A percentile compares a stretch with the other conserved stretches of the same genome.
phyloP scores from a whole-genome alignment of 345 rosid species.

The Laguncularia racemosa region DNA sequence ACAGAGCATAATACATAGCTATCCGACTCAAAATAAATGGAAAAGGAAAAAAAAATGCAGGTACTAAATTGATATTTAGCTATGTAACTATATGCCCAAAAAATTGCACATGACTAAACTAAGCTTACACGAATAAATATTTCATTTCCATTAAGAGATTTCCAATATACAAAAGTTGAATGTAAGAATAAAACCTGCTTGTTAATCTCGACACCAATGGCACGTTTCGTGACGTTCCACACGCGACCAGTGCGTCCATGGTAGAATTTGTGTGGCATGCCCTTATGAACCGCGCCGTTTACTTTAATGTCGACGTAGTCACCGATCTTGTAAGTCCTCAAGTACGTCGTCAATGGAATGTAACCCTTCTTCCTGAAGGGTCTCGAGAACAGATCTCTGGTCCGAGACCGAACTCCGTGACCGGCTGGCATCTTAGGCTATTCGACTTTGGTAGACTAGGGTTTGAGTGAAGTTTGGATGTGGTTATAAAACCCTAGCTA shows the following conservation, averaged over 20 bases:
- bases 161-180: no score
- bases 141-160: no score
- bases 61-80: no score
- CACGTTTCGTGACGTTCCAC: conserved; percentile 80
- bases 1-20: no score
- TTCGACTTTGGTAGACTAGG: no score
- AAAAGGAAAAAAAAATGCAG: no score
- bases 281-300: conserved; percentile 74
- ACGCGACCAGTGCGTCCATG: conserved; percentile 77
- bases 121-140: no score
- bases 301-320: conserved; percentile 65
- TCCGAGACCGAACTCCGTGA: conserved; percentile 56
- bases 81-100: no score
- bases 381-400: conserved; percentile 60
- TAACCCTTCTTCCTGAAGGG: conserved; percentile 75
- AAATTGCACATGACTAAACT: no score
- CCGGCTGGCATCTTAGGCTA: conserved; percentile 74
- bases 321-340: conserved; percentile 56
- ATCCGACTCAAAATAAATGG: no score
- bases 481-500: no score
- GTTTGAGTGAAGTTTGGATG: no score
- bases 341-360: conserved; percentile 60
- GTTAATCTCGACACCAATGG: conserved; percentile 70
- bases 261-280: conserved; percentile 82
- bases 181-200: conserved; percentile 36